Evolutionary conservation across 345 rosid genomes (phyloP), one percentile per base, ranked within the genome.

Genomic region (Streptanthus diversifolius): DNA sequence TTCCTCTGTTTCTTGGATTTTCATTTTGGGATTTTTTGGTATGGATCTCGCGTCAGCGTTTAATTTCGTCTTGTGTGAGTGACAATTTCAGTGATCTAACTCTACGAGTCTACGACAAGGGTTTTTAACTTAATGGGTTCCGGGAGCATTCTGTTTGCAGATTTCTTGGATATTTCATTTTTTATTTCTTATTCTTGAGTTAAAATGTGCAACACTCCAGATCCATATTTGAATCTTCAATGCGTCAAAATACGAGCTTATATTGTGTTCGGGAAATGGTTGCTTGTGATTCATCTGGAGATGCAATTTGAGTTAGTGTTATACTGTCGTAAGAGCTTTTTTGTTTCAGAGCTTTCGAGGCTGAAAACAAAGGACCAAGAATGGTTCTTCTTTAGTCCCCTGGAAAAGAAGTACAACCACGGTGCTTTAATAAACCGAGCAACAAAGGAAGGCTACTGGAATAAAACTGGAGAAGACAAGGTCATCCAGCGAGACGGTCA

Each of bases 331-430:
- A n/a, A n/a, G n/a, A n/a, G n/a, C n/a, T n/a, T n/a, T n/a, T 18
- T 35, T 35, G 8, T 39, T 33, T 44, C 64, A 86, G 89, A 32
- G 60, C 73, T 65, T 63, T 73, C 93, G 9, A 86, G 81, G 71
- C 71, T 90, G 80, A 92, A 85, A 73, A 86, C 85, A 57, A 81
- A 87, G 59, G 96, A 92, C 76, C 85, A 87, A 61, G 90, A 85
- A 48, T 88, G 93, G 91, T 90, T 83, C 86, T 86, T 92, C 76
- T 92, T 85, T 49, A 79, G 88, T 72, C 5, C 7, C n/a, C 7
- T 29, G 17, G 59, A 29, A 54, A 29, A 30, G 36, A 29, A 30
- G 36, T 1, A n/a, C 21, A 17, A 11, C 5, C 33, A 2, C n/a
- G 87, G 89, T 36, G 83, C 75, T 45, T 69, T 82, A 64, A 81